Conservation (phyloP, 83 land plant genomes). For the Thuja plicata region DNA sequence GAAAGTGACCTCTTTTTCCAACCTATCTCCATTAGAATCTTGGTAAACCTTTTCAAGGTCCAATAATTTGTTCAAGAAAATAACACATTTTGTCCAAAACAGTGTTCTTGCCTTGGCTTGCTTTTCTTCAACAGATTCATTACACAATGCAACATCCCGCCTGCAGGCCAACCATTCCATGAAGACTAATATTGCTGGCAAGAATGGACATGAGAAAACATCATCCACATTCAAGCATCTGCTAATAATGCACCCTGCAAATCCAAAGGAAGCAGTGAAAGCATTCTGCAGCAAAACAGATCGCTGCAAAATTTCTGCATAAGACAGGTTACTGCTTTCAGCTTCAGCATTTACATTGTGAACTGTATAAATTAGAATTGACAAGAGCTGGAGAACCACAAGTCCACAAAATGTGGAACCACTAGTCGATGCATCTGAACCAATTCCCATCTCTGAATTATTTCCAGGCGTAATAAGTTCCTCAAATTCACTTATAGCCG, state of each 20-base stretch:
- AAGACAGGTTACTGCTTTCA: constrained; percentile 55
- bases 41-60: constrained; percentile 23
- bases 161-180: constrained; percentile 91
- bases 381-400: constrained; percentile 59
- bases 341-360: constrained; percentile 62
- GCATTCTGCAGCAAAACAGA: constrained; percentile 83
- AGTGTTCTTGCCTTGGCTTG: constrained; percentile 60
- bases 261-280: constrained; percentile 76
- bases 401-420: constrained; percentile 32
- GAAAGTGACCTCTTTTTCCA: constrained; percentile 51
- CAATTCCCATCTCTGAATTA: constrained; percentile 50
- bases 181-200: constrained; percentile 79
- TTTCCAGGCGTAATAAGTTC: constrained; percentile 64
- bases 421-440: constrained; percentile 48
- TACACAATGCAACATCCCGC: constrained; percentile 63
- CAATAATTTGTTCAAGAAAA: constrained; percentile 62
- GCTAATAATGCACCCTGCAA: constrained; percentile 58
- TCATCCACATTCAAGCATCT: constrained; percentile 54
- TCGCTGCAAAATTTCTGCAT: constrained; percentile 79
- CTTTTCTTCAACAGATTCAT: constrained; percentile 62
- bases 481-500: constrained; percentile 40
- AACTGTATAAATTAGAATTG: constrained; percentile 81
- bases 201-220: constrained; percentile 55
- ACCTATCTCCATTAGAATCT: constrained; percentile 22
- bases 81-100: constrained; percentile 73